Evolutionary conservation across 2,329 filamentous ascomycete genomes (phyloP).

Genomic region (Nemania bipapillata): DNA sequence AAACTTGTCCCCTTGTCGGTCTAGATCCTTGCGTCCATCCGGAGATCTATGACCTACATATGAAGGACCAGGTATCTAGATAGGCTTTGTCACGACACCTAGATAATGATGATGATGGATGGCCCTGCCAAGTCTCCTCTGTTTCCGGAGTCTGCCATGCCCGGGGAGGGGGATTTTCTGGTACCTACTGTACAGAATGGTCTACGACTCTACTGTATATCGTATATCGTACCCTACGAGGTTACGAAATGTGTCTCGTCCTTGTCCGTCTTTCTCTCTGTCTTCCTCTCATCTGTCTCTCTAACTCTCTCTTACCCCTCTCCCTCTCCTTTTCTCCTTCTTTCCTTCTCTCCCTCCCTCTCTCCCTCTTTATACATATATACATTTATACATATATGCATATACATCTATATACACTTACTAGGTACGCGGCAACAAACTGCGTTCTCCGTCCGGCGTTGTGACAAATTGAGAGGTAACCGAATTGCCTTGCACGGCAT

Average conservation of each 20-base stretch:
- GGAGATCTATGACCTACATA: slow-evolving; percentile 37
- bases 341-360: no score
- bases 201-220: no score
- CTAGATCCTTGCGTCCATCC: slow-evolving; percentile 34
- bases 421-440: slow-evolving; percentile 10
- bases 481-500: slow-evolving; percentile 20
- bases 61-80: slow-evolving; percentile 22
- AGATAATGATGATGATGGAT: no score
- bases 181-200: no score
- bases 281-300: no score
- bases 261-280: not conserved
- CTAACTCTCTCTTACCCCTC: no score
- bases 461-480: slow-evolving; percentile 27
- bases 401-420: slow-evolving; percentile 30
- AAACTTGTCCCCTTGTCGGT: slow-evolving; percentile 21
- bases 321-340: no score
- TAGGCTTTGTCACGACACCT: slow-evolving; percentile 4
- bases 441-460: slow-evolving; percentile 26
- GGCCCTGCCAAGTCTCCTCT: slow-evolving; percentile 14
- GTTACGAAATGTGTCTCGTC: slow-evolving; percentile 9
- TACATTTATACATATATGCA: no score
- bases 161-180: not conserved
- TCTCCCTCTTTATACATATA: no score
- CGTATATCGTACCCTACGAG: not conserved
- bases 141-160: not conserved